Conservation (phyloP, 257 asterid species). For the Lycium barbarum region DNA sequence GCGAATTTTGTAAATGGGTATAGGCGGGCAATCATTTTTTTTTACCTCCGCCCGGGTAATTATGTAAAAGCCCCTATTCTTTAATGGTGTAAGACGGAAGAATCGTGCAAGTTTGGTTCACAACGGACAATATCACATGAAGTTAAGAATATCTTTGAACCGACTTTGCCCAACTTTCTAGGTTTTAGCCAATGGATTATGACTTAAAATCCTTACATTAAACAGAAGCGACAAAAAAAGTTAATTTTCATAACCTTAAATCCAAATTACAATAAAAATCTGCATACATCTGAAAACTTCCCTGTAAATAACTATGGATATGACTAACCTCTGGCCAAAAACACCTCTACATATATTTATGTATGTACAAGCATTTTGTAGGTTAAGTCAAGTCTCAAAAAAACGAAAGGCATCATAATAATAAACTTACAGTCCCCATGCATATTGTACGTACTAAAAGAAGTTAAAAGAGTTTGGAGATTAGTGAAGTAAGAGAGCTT, state of each 20-base stretch:
- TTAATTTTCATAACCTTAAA: background rate
- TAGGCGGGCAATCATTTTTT: too few relatives aligned
- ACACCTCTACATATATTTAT: background rate
- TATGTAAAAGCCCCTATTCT: too few relatives aligned
- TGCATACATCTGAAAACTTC: background rate
- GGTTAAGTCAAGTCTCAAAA: background rate
- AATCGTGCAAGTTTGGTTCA: too few relatives aligned
- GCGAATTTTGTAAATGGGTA: too few relatives aligned
- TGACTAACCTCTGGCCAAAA: background rate
- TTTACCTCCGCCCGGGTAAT: too few relatives aligned
- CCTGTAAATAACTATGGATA: background rate
- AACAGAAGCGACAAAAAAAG: background rate
- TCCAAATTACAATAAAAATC: background rate
- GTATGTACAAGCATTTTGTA: background rate
- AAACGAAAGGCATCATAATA: background rate
- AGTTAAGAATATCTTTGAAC: background rate
- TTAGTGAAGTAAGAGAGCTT: background rate
- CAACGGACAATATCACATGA: too few relatives aligned
- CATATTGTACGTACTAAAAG: slow-evolving; percentile 24
- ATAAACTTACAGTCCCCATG: slow-evolving; percentile 17
- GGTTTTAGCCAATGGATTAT: background rate
- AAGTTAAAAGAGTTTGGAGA: background rate
- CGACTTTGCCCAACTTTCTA: background rate
- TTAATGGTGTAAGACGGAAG: too few relatives aligned
- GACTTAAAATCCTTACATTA: background rate